Base-by-base conservation (phyloP, 2,329 filamentous ascomycete genomes). In the Claviceps sp. region DNA sequence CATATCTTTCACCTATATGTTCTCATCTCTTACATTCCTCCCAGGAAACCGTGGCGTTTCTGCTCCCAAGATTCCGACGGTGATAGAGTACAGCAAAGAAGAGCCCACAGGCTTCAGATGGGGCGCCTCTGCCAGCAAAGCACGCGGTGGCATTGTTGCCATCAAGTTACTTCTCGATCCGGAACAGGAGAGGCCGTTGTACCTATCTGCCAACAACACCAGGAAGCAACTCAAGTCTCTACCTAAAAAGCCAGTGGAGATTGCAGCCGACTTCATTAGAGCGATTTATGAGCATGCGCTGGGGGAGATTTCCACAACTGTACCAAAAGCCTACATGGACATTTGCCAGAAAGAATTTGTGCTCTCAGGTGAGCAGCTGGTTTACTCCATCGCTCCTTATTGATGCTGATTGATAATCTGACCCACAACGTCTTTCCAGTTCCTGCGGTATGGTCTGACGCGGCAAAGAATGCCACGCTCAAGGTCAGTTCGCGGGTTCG, bases 401-500 rank as follows among this genome's bases (percentile, higher is more conserved):
- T 45, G 11, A 24, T 45, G 14, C 14, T 44, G 13, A n/a, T 9
- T 9, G 0, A 16, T 11, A 30, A 20, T 30, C 5, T 45, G 20
- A 45, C 7, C 43, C 9, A 13, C 22, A 24, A 24, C 22, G 22
- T 45, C 3, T 6, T n/a, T 18, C 78, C 76, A 0, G 76, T 81
- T 1, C 78, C 78, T 0, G 77, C 77, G 5, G 75, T 81, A 5
- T 81, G 77, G 78, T 75, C 72, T 30, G 75, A 78, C 42, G 65
- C 66, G 4, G 75, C 77, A 24, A 78, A 76, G 49, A 67, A 76
- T 42, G 70, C 70, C 40, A 80, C 75, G 0, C 45, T 58, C 0
- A 37, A 56, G 50, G 59, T 59, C 51, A 38, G 52, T 50, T n/a
- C 1, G 3, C 5, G 9, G 8, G 1, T 26, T 47, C 8, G 1